Percentiles rank a stretch among this genome's conserved stretches.
Evolutionary conservation across 371 early-diverging fungal species (phyloP).

Genomic region (Parasitella parasitica): DNA sequence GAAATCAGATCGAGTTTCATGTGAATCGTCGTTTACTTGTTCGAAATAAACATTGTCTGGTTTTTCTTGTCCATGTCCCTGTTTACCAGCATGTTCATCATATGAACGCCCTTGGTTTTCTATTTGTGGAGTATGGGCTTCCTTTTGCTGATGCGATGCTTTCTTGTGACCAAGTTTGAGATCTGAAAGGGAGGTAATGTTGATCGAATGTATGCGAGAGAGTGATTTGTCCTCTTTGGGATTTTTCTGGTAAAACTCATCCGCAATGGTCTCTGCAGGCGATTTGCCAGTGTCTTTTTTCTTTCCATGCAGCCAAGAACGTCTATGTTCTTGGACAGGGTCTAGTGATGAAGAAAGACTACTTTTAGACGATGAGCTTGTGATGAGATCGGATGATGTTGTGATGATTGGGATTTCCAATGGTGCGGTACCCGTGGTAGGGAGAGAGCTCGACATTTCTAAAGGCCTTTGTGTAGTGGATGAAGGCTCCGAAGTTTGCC

Average conservation of each 20-base stretch:
- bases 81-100: slow-evolving; percentile 3
- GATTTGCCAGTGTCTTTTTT: not conserved
- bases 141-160: not conserved
- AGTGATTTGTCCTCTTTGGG: not conserved
- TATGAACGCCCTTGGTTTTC: slow-evolving; percentile 18
- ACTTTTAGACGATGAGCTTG: not conserved
- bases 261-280: slow-evolving; percentile 3
- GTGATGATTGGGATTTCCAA: not conserved
- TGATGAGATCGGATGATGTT: not conserved
- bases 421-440: not conserved
- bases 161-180: not conserved
- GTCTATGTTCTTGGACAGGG: not conserved
- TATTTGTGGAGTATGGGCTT: not conserved
- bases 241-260: slow-evolving; percentile 10
- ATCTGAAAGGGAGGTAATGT: not conserved
- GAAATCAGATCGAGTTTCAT: not conserved
- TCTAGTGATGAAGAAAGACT: not conserved
- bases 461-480: not conserved
- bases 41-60: not conserved
- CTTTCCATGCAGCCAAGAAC: not conserved
- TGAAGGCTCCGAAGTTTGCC: not conserved
- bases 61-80: not conserved
- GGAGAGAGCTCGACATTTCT: not conserved
- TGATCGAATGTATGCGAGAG: not conserved
- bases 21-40: not conserved